Percentiles rank a stretch among this genome's conserved stretches.
Evolutionary conservation across 2,329 filamentous ascomycete genomes (phyloP).

Genomic region (Lasiodiplodia citricola): DNA sequence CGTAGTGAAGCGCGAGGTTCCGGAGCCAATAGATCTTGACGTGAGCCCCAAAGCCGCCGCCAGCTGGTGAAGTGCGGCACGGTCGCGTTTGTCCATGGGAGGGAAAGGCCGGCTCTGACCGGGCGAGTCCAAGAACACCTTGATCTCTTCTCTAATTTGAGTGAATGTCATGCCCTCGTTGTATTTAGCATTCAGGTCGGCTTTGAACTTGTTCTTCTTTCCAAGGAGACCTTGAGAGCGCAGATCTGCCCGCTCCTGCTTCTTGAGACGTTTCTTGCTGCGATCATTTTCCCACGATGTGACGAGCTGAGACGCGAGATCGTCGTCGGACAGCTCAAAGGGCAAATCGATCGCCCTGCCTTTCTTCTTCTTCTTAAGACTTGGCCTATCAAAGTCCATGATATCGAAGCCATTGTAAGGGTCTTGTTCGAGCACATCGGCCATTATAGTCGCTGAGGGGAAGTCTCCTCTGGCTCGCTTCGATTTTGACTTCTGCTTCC

Average conservation of each 20-base stretch:
- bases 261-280: slow-evolving; percentile 52
- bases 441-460: slow-evolving; percentile 61
- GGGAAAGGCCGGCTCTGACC: slow-evolving; percentile 74
- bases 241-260: slow-evolving; percentile 54
- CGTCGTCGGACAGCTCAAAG: slow-evolving; percentile 52
- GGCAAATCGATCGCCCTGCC: slow-evolving; percentile 61
- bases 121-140: slow-evolving; percentile 68
- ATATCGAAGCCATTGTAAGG: slow-evolving; percentile 77
- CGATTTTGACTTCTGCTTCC: slow-evolving; percentile 9
- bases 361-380: slow-evolving; percentile 69
- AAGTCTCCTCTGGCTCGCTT: slow-evolving; percentile 42
- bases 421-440: slow-evolving; percentile 63
- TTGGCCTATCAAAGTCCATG: slow-evolving; percentile 80
- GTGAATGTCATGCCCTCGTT: slow-evolving; percentile 71
- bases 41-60: slow-evolving; percentile 77
- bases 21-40: slow-evolving; percentile 81
- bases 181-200: slow-evolving; percentile 71
- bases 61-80: slow-evolving; percentile 80
- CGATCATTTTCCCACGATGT: slow-evolving; percentile 52
- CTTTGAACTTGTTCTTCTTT: slow-evolving; percentile 48
- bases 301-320: slow-evolving; percentile 48
- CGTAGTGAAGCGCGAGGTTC: slow-evolving; percentile 73
- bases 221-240: slow-evolving; percentile 51
- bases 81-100: slow-evolving; percentile 79
- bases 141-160: slow-evolving; percentile 75